phyloP scores from a whole-genome alignment of 352 stramenopile genomes.

The Phytophthora cryptogea region DNA sequence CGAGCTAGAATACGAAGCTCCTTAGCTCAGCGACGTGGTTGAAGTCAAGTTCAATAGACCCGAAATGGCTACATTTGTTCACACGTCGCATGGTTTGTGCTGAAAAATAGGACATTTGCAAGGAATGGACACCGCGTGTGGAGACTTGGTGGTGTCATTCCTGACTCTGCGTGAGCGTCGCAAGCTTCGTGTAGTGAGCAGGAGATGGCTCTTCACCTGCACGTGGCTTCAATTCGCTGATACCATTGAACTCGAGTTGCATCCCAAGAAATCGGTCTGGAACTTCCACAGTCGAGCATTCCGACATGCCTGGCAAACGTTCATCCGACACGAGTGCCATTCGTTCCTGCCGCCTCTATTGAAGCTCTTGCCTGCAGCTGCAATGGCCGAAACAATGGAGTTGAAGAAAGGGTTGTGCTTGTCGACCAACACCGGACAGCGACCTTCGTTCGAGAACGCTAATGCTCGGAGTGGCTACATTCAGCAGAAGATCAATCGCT shows the following conservation, averaged over 20 bases:
- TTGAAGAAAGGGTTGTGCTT: slow-evolving; percentile 62
- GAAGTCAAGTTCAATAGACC: slow-evolving; percentile 3
- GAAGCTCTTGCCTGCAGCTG: slow-evolving; percentile 31
- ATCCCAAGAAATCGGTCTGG: slow-evolving; percentile 55
- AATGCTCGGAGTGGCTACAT: slow-evolving; percentile 69
- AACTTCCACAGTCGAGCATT: slow-evolving; percentile 59
- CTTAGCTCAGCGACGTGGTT: neutral
- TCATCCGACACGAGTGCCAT: slow-evolving; percentile 43
- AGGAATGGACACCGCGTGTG: slow-evolving; percentile 45
- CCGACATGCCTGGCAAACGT: slow-evolving; percentile 59
- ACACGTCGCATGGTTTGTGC: slow-evolving; percentile 13
- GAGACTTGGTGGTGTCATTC: slow-evolving; percentile 40
- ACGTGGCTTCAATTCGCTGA: slow-evolving; percentile 45
- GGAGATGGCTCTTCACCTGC: slow-evolving; percentile 63
- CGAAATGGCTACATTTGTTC: slow-evolving; percentile 5
- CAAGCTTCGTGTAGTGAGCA: slow-evolving; percentile 50
- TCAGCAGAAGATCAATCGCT: slow-evolving; percentile 70
- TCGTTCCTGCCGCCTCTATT: slow-evolving; percentile 48
- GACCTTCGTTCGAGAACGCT: slow-evolving; percentile 65
- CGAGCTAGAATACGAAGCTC: slow-evolving; percentile 15
- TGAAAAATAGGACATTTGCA: slow-evolving; percentile 6
- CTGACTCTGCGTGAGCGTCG: slow-evolving; percentile 46
- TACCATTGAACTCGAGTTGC: slow-evolving; percentile 8
- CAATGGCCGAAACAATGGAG: slow-evolving; percentile 47
- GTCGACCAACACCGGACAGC: slow-evolving; percentile 67